Percentiles rank a stretch among this genome's conserved stretches.
Conservation (phyloP, 2,329 filamentous ascomycete genomes). For the Aspergillus sclerotialis region DNA sequence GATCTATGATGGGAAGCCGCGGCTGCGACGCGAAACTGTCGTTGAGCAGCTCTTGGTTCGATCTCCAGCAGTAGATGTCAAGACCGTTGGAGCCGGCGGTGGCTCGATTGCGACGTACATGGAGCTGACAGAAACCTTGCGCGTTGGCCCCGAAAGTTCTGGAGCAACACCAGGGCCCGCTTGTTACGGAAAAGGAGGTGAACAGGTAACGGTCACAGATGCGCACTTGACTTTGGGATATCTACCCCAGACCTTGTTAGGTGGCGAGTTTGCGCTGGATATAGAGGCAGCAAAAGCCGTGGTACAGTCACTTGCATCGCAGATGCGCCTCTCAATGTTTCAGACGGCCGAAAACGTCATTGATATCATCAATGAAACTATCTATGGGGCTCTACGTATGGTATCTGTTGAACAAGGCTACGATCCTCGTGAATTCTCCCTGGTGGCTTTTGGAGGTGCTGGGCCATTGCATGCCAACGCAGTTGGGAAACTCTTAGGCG, state of each 20-base stretch:
- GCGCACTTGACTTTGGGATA: slow-evolving; percentile 45
- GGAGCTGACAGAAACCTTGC: slow-evolving; percentile 40
- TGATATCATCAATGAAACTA: slow-evolving; percentile 45
- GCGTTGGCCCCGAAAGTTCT: slow-evolving; percentile 47
- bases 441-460: slow-evolving; percentile 47
- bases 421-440: slow-evolving; percentile 44
- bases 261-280: slow-evolving; percentile 41
- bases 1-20: slow-evolving; percentile 37
- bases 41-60: slow-evolving; percentile 40
- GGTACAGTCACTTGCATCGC: slow-evolving; percentile 37
- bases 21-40: slow-evolving; percentile 41
- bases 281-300: slow-evolving; percentile 36
- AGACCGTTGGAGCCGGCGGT: slow-evolving; percentile 44
- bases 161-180: slow-evolving; percentile 44
- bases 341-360: slow-evolving; percentile 45
- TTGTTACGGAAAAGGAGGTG: slow-evolving; percentile 44
- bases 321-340: slow-evolving; percentile 38
- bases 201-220: slow-evolving; percentile 43
- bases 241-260: slow-evolving; percentile 40
- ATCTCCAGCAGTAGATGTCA: slow-evolving; percentile 43
- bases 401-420: slow-evolving; percentile 48
- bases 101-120: slow-evolving; percentile 45
- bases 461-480: slow-evolving; percentile 47
- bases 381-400: slow-evolving; percentile 45
- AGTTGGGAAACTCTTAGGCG: slow-evolving; percentile 43